Conservation (phyloP, 2,329 filamentous ascomycete genomes). For the Penicillium sp. region DNA sequence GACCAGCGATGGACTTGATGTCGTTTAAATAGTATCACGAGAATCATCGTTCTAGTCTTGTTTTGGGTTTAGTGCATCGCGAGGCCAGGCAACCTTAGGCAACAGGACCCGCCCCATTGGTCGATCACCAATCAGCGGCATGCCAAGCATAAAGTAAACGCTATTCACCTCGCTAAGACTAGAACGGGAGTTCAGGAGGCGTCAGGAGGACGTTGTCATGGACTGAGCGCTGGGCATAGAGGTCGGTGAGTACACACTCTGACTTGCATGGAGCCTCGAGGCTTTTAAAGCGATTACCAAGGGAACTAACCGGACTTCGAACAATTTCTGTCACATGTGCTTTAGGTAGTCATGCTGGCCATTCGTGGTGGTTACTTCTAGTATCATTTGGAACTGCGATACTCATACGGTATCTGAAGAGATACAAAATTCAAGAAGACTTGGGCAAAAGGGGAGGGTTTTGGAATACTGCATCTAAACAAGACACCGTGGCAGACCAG, state of each 20-base stretch:
- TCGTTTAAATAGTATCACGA: slow-evolving; percentile 5
- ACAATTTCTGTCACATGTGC: too few relatives aligned
- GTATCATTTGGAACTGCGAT: too few relatives aligned
- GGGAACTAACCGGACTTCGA: background rate
- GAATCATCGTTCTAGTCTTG: background rate
- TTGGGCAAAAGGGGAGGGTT: too few relatives aligned
- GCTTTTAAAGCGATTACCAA: background rate
- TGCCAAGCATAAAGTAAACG: background rate
- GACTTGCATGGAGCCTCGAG: too few relatives aligned
- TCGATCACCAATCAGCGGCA: background rate
- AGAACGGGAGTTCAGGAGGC: background rate
- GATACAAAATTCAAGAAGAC: too few relatives aligned
- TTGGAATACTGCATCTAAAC: too few relatives aligned
- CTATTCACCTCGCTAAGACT: background rate
- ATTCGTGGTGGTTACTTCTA: too few relatives aligned
- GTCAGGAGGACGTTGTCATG: background rate
- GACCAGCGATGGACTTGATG: background rate
- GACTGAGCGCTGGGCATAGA: background rate
- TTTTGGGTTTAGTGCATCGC: background rate
- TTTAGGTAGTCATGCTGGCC: too few relatives aligned
- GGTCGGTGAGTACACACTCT: background rate
- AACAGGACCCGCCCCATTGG: slow-evolving; percentile 2
- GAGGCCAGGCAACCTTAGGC: slow-evolving; percentile 17
- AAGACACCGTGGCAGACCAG: too few relatives aligned
- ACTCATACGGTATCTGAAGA: too few relatives aligned